Evolutionary conservation across 257 asterid species (phyloP), one percentile per base, ranked within the genome.

Genomic region (Primulina eburnea): DNA sequence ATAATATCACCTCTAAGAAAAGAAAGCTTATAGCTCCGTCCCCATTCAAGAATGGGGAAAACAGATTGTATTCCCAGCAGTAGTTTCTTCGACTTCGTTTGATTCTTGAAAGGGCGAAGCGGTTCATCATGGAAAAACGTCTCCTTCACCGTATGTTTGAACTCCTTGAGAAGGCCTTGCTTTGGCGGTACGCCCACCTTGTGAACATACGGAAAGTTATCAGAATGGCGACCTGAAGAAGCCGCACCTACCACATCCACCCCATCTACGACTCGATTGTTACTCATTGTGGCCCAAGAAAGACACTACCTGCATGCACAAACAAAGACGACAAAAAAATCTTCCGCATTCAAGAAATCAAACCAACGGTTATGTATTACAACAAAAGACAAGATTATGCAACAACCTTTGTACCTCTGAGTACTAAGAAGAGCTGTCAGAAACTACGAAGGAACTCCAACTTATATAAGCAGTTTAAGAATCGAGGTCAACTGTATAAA

Each of bases 1-100:
- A 88, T 88, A 7, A 90, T 74, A 70, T 90, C 97, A 8, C 95
- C 97, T 73, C 74, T 86, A 40, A 90, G 76, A 83, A 83, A 75
- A 47, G 72, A 61, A 10, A 88, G 83, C 33, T 70, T 86, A 71
- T 90, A 90, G 2, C 71, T 64, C 17, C 85, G 71, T 21, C 83
- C 97, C 97, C 97, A 90, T 0, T 88, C 89, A 29, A 90, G 82
- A 37, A 90, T 84, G 0, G 95, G 95, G 71, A 90, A 84, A 43
- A 86, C 33, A 2, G 89, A 83, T 47, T 80, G 80, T 9, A 84
- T 35, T 5, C 85, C 91, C 8, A 90, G 86, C 50, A 62, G 2
- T 4, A 79, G 11, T 74, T 80, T 84, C 33, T 52, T 78, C 0
- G 76, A 43, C 40, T 3, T 33, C 0, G 93, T 6, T 65, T 90